Evolutionary conservation across 192 early-diverging fungal species (phyloP).

Genomic region (Coemansia sp.): DNA sequence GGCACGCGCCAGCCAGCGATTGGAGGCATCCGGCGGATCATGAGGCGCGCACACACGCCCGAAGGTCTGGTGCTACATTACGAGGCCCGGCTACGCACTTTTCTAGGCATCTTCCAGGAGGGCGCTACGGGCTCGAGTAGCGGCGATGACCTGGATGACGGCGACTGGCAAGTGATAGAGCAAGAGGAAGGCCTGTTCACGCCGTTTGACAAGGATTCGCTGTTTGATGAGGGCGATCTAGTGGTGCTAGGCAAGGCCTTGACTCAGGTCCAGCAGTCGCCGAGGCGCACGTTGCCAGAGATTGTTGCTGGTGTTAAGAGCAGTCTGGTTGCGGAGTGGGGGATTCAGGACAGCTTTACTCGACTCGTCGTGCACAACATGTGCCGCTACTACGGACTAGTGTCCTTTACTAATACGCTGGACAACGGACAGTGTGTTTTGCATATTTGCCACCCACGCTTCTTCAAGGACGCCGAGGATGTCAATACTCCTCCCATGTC

Average conservation of each 20-base stretch:
- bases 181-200: slow-evolving; percentile 35
- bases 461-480: slow-evolving; percentile 23
- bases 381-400: slow-evolving; percentile 52
- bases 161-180: slow-evolving; percentile 43
- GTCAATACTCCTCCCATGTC: slow-evolving; percentile 14
- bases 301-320: slow-evolving; percentile 36
- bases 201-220: slow-evolving; percentile 23
- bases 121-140: not conserved
- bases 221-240: slow-evolving; percentile 38
- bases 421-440: slow-evolving; percentile 28
- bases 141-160: slow-evolving; percentile 14
- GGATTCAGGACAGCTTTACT: slow-evolving; percentile 43
- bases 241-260: slow-evolving; percentile 31
- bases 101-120: slow-evolving; percentile 21
- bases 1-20: slow-evolving; percentile 14
- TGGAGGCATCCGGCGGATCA: slow-evolving; percentile 32
- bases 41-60: slow-evolving; percentile 46
- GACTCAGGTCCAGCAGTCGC: slow-evolving; percentile 4
- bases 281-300: slow-evolving; percentile 9
- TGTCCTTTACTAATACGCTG: slow-evolving; percentile 39
- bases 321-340: slow-evolving; percentile 39
- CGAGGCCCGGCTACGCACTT: slow-evolving; percentile 30
- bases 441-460: slow-evolving; percentile 45
- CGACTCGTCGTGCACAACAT: slow-evolving; percentile 46
- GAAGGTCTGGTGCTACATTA: slow-evolving; percentile 45